Conservation (phyloP, 257 asterid species). For the Jaltomata sinuosa region DNA sequence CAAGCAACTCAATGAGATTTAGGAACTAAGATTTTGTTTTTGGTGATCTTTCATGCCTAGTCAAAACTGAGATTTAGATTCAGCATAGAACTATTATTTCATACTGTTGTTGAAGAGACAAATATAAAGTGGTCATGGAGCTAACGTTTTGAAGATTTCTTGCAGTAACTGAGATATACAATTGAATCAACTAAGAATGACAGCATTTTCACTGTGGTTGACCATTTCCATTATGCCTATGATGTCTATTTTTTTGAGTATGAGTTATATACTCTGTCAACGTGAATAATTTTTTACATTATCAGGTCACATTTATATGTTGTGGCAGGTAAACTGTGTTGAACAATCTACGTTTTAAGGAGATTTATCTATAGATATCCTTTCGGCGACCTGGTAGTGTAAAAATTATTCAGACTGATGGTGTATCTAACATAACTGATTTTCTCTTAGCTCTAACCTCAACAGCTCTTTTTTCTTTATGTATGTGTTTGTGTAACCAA, state of each 20-base stretch:
- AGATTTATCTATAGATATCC: background rate
- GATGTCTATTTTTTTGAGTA: background rate
- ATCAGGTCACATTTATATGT: background rate
- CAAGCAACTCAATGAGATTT: background rate
- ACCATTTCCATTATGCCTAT: background rate
- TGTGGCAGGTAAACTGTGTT: background rate
- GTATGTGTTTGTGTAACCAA: background rate
- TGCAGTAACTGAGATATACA: background rate
- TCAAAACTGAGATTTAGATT: background rate
- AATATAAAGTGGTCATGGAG: background rate
- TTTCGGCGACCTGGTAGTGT: background rate
- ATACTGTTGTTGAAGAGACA: background rate
- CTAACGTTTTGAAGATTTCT: background rate
- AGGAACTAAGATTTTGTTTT: background rate
- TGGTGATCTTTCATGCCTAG: background rate
- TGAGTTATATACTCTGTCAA: background rate
- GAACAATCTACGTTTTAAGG: background rate
- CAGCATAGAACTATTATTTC: background rate
- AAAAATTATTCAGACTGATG: background rate
- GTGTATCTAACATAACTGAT: background rate
- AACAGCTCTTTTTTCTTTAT: background rate
- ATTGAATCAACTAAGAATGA: background rate
- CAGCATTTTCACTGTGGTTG: background rate
- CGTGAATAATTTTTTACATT: background rate
- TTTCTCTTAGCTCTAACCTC: background rate